These are phyloP conservation scores for Sclerotinia minor DNA, from an alignment of 2,329 filamentous ascomycete species.

Conservation along the genomic window DNA sequence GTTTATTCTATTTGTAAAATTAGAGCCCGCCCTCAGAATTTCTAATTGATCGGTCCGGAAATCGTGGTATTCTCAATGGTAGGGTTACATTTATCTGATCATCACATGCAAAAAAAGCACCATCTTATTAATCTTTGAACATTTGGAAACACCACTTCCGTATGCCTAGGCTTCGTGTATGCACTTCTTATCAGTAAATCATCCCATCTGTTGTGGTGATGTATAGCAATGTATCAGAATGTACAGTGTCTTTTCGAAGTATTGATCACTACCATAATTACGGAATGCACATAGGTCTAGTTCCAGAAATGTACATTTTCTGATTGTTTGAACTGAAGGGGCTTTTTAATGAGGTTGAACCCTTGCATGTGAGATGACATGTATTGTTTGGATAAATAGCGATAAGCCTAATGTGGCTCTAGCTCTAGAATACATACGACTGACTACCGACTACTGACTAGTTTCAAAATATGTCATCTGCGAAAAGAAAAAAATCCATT, in stretches of 20 bases:
- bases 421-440: too few relatives aligned
- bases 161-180: constrained; percentile 22
- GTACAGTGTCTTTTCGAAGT: not conserved
- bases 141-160: not conserved
- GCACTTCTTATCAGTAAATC: constrained; percentile 14
- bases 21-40: not conserved
- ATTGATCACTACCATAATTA: too few relatives aligned
- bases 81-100: constrained; percentile 5
- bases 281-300: too few relatives aligned
- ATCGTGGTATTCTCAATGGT: not conserved
- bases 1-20: not conserved
- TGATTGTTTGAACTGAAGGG: too few relatives aligned
- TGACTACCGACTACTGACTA: too few relatives aligned
- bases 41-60: constrained; percentile 12
- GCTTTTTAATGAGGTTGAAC: too few relatives aligned
- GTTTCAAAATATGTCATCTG: not conserved
- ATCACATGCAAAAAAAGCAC: constrained; percentile 7
- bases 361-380: too few relatives aligned
- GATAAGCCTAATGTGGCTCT: too few relatives aligned
- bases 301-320: too few relatives aligned
- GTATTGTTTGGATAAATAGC: too few relatives aligned
- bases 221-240: not conserved
- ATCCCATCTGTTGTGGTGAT: not conserved
- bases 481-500: not conserved
- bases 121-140: not conserved